A percentile compares a stretch with the other conserved stretches of the same genome.
phyloP scores from a whole-genome alignment of 176 grass and related monocot genomes.

The Cocos nucifera region DNA sequence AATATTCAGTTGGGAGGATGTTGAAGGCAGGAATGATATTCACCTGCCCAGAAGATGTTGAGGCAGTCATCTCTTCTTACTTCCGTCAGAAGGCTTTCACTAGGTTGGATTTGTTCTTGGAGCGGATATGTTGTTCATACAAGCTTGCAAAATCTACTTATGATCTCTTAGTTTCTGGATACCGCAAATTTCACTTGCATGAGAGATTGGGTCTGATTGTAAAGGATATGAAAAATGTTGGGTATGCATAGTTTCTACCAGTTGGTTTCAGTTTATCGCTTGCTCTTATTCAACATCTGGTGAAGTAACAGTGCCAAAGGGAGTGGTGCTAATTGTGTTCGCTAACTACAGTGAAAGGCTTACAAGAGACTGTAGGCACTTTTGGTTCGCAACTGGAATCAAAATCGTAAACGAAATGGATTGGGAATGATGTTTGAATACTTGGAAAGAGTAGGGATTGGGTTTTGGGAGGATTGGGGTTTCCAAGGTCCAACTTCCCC shows the following conservation, averaged over 20 bases:
- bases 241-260: conserved; percentile 18
- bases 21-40: conserved; percentile 33
- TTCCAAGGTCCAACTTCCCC: too few relatives aligned
- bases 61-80: conserved; percentile 41
- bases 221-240: conserved; percentile 31
- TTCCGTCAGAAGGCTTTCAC: conserved; percentile 32
- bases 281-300: too few relatives aligned
- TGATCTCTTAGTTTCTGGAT: conserved; percentile 52
- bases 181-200: conserved; percentile 39
- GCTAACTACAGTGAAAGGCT: too few relatives aligned
- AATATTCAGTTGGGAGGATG: conserved; percentile 26
- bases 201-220: conserved; percentile 21
- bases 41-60: conserved; percentile 28
- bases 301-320: too few relatives aligned
- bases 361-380: too few relatives aligned
- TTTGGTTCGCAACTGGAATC: too few relatives aligned
- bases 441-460: too few relatives aligned
- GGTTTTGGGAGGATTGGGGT: too few relatives aligned
- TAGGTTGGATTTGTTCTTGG: conserved; percentile 43
- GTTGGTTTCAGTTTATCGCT: too few relatives aligned
- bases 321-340: too few relatives aligned
- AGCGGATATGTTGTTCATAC: conserved; percentile 26
- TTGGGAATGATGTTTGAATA: too few relatives aligned
- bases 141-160: conserved; percentile 34
- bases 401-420: too few relatives aligned